Conservation (phyloP, 2,329 filamentous ascomycete genomes). For the Rhynchosporium agropyri region DNA sequence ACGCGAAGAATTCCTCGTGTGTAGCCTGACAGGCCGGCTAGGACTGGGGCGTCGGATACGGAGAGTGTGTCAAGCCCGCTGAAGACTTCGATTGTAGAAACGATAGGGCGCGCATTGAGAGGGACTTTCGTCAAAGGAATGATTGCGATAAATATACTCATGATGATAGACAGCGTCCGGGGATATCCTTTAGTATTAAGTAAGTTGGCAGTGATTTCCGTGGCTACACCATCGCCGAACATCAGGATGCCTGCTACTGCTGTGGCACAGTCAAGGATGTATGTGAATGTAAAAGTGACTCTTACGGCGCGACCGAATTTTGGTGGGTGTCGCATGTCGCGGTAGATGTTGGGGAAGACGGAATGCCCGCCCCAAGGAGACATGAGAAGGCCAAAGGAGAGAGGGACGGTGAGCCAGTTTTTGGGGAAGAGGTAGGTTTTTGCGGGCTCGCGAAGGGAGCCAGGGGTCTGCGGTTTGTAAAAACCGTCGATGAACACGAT, state of each 20-base stretch:
- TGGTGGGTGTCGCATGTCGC: slow-evolving; percentile 73
- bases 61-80: slow-evolving; percentile 59
- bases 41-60: slow-evolving; percentile 50
- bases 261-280: slow-evolving; percentile 77
- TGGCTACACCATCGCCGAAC: slow-evolving; percentile 87
- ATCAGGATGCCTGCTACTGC: slow-evolving; percentile 86
- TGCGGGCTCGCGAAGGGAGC: slow-evolving; percentile 81
- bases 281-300: slow-evolving; percentile 84
- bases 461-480: slow-evolving; percentile 75
- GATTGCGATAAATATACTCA: slow-evolving; percentile 85
- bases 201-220: slow-evolving; percentile 91
- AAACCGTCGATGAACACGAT: slow-evolving; percentile 87
- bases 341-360: slow-evolving; percentile 84
- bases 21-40: slow-evolving; percentile 58
- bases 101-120: slow-evolving; percentile 83
- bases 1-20: slow-evolving; percentile 62
- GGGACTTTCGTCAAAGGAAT: slow-evolving; percentile 97
- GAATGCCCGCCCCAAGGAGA: slow-evolving; percentile 68
- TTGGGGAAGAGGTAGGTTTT: slow-evolving; percentile 79
- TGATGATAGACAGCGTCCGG: slow-evolving; percentile 69
- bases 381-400: slow-evolving; percentile 90
- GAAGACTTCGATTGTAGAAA: slow-evolving; percentile 81
- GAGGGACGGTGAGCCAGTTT: slow-evolving; percentile 81
- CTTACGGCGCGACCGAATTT: slow-evolving; percentile 72
- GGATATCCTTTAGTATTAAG: slow-evolving; percentile 76